Evolutionary conservation across 176 grass and related monocot genomes (phyloP), one percentile per base, ranked within the genome.

Genomic region (Bothriochloa decipiens): DNA sequence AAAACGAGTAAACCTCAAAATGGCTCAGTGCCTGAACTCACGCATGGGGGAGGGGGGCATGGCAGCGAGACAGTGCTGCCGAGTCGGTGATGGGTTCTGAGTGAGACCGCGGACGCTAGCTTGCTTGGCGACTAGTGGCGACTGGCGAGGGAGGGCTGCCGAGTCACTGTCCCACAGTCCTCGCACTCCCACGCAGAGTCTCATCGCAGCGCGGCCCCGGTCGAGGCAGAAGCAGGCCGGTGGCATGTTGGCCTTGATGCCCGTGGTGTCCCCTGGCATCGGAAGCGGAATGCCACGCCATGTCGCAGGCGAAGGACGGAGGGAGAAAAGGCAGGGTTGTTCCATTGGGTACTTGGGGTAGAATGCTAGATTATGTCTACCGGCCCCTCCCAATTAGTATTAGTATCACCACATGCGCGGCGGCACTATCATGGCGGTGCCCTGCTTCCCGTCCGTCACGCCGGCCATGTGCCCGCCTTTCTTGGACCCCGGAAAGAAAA

Each of bases 401-500:
- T 17, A 72, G 70, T 49, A 71, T 55, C 78, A 11, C 65, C 88
- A 78, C 83, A 86, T 49, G 72, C 78, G 65, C 88, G 1, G 53
- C 78, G 43, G 79, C 88, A 57, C 79, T 68, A 90, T 79, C 79
- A 90, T 90, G 12, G 39, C 39, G 40, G 45, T 20, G 33, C 12
- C 47, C 28, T 57, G 78, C 85, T 57, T 81, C 77, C 85, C 79
- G 20, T 32, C 37, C 65, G 42, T 76, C 78, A 76, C 74, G 83
- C 79, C 88, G 76, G 83, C 55, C 83, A 86, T 83, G 88, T 90
- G 74, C 58, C 72, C 66, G 22, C 88, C 88, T 90, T 90, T 90
- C 60, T 60, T 74, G 79, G 58, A 82, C 74, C n/a, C 18, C 13
- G 43, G 32, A 1, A 7, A 32, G n/a, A 11, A 11, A 60, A 57